Evolutionary conservation across 2,329 filamentous ascomycete genomes (phyloP).

Genomic region (Fusarium gaditjirri): DNA sequence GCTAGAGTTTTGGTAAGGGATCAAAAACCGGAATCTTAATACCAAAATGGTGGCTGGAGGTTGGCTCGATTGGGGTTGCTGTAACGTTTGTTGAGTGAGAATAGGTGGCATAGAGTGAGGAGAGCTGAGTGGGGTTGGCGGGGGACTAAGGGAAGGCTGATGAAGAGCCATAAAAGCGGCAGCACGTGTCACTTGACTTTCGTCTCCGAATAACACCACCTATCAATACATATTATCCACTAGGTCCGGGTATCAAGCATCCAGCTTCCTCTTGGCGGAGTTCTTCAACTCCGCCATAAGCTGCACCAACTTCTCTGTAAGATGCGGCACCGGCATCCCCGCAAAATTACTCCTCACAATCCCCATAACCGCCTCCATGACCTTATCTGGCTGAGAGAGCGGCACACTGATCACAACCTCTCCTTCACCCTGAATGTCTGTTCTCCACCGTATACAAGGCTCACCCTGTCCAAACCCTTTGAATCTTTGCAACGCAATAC

Average conservation of each 20-base stretch:
- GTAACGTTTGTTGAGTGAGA: too few species aligned
- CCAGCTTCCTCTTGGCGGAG: slow-evolving; percentile 27
- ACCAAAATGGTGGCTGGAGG: too few species aligned
- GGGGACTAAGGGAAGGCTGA: too few species aligned
- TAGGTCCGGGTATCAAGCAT: not conserved
- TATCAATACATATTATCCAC: not conserved
- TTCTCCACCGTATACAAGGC: slow-evolving; percentile 25
- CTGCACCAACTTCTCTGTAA: slow-evolving; percentile 31
- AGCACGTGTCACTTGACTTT: too few species aligned
- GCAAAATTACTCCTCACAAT: slow-evolving; percentile 20
- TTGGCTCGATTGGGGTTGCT: too few species aligned
- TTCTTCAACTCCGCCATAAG: slow-evolving; percentile 33
- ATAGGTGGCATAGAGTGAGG: too few species aligned
- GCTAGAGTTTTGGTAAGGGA: too few species aligned
- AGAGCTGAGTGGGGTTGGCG: too few species aligned
- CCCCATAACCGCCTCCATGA: slow-evolving; percentile 27
- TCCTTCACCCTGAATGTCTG: slow-evolving; percentile 1
- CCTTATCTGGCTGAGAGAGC: slow-evolving; percentile 20
- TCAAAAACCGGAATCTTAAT: too few species aligned
- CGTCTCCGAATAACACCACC: too few species aligned
- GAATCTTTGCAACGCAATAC: slow-evolving; percentile 17
- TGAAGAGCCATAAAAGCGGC: too few species aligned
- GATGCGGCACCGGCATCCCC: slow-evolving; percentile 10
- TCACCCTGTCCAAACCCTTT: slow-evolving; percentile 29
- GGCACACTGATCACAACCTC: slow-evolving; percentile 16